These are phyloP conservation scores for Corynespora cassiicola DNA, from an alignment of 2,329 filamentous ascomycete species.

Conservation along the genomic window DNA sequence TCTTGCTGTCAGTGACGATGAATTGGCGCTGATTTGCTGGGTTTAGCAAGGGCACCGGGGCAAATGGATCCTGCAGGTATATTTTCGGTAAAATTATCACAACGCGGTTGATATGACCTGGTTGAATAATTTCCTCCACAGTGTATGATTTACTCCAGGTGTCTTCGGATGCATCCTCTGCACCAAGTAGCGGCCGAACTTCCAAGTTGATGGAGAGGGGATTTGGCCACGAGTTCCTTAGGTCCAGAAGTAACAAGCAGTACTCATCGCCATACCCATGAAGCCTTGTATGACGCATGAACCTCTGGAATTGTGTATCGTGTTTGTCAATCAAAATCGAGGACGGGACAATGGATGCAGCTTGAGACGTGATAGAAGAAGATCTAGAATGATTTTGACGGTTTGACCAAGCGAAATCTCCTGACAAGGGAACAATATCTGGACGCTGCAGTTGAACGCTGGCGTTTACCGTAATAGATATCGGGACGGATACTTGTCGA, in stretches of 20 bases:
- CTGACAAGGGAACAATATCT: slow-evolving; percentile 77
- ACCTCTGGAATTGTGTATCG: slow-evolving; percentile 52
- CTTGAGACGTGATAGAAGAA: slow-evolving; percentile 1
- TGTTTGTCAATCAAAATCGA: slow-evolving; percentile 26
- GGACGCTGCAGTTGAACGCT: slow-evolving; percentile 83
- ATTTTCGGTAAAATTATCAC: slow-evolving; percentile 78
- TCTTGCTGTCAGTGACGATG: slow-evolving; percentile 80
- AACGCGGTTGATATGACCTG: slow-evolving; percentile 72
- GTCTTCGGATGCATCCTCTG: slow-evolving; percentile 10
- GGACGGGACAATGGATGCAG: slow-evolving; percentile 7
- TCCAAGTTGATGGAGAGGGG: slow-evolving; percentile 72
- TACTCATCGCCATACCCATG: slow-evolving; percentile 63
- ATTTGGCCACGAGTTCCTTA: slow-evolving; percentile 89
- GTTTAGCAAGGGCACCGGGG: slow-evolving; percentile 79
- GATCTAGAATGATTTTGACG: slow-evolving; percentile 13
- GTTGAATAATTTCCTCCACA: slow-evolving; percentile 57
- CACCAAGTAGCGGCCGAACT: slow-evolving; percentile 39
- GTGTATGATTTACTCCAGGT: slow-evolving; percentile 27
- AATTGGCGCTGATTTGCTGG: slow-evolving; percentile 88
- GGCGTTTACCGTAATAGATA: slow-evolving; percentile 90
- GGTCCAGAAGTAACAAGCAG: slow-evolving; percentile 80
- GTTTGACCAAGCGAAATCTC: slow-evolving; percentile 70
- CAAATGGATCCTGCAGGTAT: slow-evolving; percentile 77
- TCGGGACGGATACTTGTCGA: slow-evolving; percentile 77
- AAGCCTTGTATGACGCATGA: slow-evolving; percentile 51